Evolutionary conservation across 1,284 basidiomycete species (phyloP).

Genomic region (Hemileccinum hortonii): DNA sequence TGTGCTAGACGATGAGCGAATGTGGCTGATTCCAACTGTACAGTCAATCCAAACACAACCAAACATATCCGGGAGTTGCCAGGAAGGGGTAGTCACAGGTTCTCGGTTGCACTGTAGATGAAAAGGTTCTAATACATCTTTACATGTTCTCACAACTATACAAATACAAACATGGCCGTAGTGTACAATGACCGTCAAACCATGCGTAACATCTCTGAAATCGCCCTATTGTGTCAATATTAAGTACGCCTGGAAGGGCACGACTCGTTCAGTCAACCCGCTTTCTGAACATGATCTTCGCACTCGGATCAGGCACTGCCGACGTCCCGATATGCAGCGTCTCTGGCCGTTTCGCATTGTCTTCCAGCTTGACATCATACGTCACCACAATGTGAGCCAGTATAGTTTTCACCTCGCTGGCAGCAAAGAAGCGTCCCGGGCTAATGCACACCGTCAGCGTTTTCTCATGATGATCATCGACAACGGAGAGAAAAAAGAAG

Average conservation of each 20-base stretch:
- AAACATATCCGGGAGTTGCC: conserved; percentile 16
- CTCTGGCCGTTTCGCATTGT: conserved; percentile 23
- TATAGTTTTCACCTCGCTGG: conserved; percentile 7
- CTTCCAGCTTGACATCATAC: conserved; percentile 19
- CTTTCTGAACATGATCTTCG: conserved; percentile 17
- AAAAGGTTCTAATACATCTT: too few relatives aligned
- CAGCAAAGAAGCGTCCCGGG: conserved; percentile 16
- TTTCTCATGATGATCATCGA: too few relatives aligned
- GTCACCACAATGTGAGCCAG: conserved; percentile 10
- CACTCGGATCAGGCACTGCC: not conserved
- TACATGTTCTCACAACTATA: too few relatives aligned
- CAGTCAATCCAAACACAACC: conserved; percentile 28
- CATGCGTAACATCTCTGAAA: too few relatives aligned
- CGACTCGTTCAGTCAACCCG: not conserved
- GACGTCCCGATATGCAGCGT: not conserved
- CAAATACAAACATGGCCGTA: too few relatives aligned
- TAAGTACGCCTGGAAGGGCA: too few relatives aligned
- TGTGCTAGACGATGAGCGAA: conserved; percentile 28
- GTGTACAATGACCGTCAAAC: too few relatives aligned
- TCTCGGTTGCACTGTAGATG: too few relatives aligned
- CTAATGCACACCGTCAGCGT: not conserved
- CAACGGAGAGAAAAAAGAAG: too few relatives aligned
- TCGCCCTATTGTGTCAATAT: too few relatives aligned
- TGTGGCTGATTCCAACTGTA: conserved; percentile 36
- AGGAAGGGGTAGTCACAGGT: too few relatives aligned